Base-by-base conservation (phyloP, 108 stramenopile genomes). In the Cyclotella sp. region DNA sequence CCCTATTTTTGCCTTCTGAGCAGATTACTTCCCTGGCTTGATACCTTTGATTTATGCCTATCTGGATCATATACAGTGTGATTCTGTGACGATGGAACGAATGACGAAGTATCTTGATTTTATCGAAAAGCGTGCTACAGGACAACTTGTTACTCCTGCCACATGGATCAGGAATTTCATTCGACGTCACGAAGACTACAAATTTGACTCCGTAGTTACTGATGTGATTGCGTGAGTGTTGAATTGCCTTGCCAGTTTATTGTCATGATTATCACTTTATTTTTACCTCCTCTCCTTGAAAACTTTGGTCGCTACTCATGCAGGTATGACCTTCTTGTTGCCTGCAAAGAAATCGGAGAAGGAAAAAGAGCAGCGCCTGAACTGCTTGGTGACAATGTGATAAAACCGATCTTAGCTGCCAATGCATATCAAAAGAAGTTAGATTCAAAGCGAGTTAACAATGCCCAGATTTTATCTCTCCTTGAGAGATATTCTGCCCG, bases 101-200 rank as follows among this genome's bases (percentile, higher is more conserved):
- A 86, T 99, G 30, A 79, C 84, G 9, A 60, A 30, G 34, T 99
- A 97, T 72, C 78, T 98, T 15, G 86, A 91, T 40, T 93, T 98
- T 27, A 89, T 99, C 58, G 87, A 91, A 54, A 84, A 87, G 46
- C 86, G 96, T 45, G 94, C 99, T 0, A 87, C 88, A 19, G 99
- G 98, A 57, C 93, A 98, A 74, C 82, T 98, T 19, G 55, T 92
- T 14, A 99, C 98, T 30, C 88, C 97, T 22, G 99, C 99, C 5
- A 89, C 96, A 7, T 99, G 97, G 97, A 92, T 98, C 24, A 84
- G 99, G 53, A 84, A 93, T 42, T 99, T 97, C 68, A 90, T 99
- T 19, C 80, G 87, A 43, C 79, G 57, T 47, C 99, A 99, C 76
- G 91, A 96, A 22, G 93, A 84, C n/a, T 99, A 99, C 91, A 88